These are phyloP conservation scores for Mucor plumbeus DNA, from an alignment of 371 early-diverging fungal genomes.

Conservation along the genomic window DNA sequence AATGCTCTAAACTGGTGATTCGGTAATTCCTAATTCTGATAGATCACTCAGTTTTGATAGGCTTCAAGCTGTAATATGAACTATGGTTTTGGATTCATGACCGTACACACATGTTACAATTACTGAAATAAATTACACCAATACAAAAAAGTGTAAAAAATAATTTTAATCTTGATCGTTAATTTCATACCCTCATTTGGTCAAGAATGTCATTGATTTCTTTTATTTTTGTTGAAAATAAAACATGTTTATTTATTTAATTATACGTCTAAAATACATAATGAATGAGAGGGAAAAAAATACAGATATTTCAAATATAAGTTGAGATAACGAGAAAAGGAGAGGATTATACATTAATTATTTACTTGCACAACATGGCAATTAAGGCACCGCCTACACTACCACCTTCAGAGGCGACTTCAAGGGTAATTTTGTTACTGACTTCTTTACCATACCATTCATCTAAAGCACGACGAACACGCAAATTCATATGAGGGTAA, in stretches of 20 bases:
- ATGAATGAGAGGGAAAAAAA: background rate
- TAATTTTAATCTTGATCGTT: no score
- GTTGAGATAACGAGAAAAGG: background rate
- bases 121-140: no score
- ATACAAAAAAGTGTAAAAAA: no score
- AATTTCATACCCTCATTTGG: no score
- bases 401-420: conserved; percentile 50
- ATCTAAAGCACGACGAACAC: conserved; percentile 35
- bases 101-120: no score
- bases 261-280: background rate
- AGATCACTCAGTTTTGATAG: no score
- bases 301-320: conserved; percentile 7
- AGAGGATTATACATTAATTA: background rate
- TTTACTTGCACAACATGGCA: conserved; percentile 50
- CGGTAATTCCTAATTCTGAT: no score
- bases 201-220: no score
- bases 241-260: background rate
- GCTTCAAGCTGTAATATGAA: no score
- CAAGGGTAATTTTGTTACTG: conserved; percentile 36
- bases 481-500: conserved; percentile 45
- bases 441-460: conserved; percentile 46
- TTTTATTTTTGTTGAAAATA: background rate
- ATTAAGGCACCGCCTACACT: conserved; percentile 55
- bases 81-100: background rate
- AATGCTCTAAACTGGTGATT: no score